Conservation (phyloP, 2,329 filamentous ascomycete species). For the Paracorniculantispora psalliotae region DNA sequence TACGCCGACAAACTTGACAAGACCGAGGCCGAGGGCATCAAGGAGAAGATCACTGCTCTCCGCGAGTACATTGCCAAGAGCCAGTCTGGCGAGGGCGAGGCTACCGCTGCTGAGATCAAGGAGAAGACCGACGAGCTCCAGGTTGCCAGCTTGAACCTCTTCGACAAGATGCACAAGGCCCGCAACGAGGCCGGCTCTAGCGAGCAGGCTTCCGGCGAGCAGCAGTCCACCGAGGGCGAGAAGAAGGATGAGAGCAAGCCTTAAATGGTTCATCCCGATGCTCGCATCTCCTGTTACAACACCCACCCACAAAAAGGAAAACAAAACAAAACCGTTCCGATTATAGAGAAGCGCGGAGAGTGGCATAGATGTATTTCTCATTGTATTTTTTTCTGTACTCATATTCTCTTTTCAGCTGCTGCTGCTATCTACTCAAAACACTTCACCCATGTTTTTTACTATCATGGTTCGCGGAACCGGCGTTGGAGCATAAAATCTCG, state of each 20-base stretch:
- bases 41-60: slow-evolving; percentile 83
- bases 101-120: slow-evolving; percentile 91
- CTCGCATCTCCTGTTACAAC: slow-evolving; percentile 23
- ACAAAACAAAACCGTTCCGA: slow-evolving; percentile 12
- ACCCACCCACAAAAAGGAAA: slow-evolving; percentile 8
- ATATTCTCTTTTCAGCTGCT: slow-evolving; percentile 36
- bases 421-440: slow-evolving; percentile 30
- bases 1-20: slow-evolving; percentile 96
- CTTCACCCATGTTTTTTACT: slow-evolving; percentile 43
- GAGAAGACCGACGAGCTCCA: slow-evolving; percentile 98
- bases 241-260: slow-evolving; percentile 73
- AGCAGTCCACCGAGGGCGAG: slow-evolving; percentile 58
- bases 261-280: slow-evolving; percentile 36
- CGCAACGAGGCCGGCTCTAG: slow-evolving; percentile 59
- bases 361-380: slow-evolving; percentile 31
- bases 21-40: slow-evolving; percentile 86
- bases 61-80: slow-evolving; percentile 90
- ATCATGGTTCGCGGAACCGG: slow-evolving; percentile 42
- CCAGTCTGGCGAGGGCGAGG: slow-evolving; percentile 83
- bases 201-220: slow-evolving; percentile 44
- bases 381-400: slow-evolving; percentile 49
- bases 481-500: slow-evolving; percentile 50
- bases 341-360: slow-evolving; percentile 31
- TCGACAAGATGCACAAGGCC: slow-evolving; percentile 99
- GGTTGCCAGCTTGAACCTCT: slow-evolving; percentile 89